phyloP scores from a whole-genome alignment of 2,329 filamentous ascomycete genomes.

The Penicillium griseofulvum region DNA sequence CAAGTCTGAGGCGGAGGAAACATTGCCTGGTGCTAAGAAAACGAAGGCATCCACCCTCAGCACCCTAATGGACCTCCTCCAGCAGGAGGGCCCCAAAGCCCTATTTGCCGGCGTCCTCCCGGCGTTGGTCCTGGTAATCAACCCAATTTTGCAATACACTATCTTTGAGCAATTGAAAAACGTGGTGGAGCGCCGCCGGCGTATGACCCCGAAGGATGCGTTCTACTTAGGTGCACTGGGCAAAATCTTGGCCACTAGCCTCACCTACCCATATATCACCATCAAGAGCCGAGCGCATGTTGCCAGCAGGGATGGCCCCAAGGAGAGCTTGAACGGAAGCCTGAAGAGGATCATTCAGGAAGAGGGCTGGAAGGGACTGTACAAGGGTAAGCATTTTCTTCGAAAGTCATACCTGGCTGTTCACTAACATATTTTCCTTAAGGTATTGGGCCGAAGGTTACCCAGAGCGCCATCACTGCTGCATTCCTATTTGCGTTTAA shows the following conservation, averaged over 20 bases:
- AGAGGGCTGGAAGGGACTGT: slow-evolving; percentile 88
- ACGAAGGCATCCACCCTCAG: slow-evolving; percentile 68
- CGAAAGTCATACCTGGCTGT: not conserved
- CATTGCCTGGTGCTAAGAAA: slow-evolving; percentile 47
- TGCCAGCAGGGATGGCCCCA: slow-evolving; percentile 69
- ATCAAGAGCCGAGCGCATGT: slow-evolving; percentile 98
- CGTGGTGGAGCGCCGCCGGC: slow-evolving; percentile 69
- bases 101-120: slow-evolving; percentile 92
- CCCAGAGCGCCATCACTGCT: slow-evolving; percentile 93
- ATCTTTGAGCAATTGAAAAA: slow-evolving; percentile 99
- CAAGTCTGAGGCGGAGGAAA: slow-evolving; percentile 56
- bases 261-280: slow-evolving; percentile 98
- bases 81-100: slow-evolving; percentile 77
- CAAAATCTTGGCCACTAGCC: slow-evolving; percentile 87
- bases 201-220: slow-evolving; percentile 79
- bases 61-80: slow-evolving; percentile 76
- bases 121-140: slow-evolving; percentile 90
- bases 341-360: slow-evolving; percentile 77
- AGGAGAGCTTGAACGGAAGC: slow-evolving; percentile 75
- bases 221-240: slow-evolving; percentile 90
- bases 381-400: slow-evolving; percentile 70
- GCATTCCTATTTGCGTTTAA: slow-evolving; percentile 98
- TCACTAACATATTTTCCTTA: slow-evolving; percentile 4
- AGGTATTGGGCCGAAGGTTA: slow-evolving; percentile 96
- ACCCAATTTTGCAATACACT: slow-evolving; percentile 97